Evolutionary conservation across 345 rosid genomes (phyloP).

Genomic region (Punica granatum): DNA sequence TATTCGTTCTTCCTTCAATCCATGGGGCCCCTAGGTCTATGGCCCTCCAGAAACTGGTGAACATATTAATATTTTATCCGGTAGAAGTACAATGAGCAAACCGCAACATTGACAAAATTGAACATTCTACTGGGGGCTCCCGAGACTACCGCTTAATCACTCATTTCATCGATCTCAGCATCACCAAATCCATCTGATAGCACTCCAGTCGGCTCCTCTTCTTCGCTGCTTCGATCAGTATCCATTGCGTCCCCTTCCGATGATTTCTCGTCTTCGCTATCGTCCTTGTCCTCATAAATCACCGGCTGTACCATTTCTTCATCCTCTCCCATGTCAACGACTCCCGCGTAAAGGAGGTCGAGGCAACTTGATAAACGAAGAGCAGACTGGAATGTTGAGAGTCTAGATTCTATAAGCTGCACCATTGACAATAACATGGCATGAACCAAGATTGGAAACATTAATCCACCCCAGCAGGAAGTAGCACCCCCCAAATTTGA

Average conservation of each 20-base stretch:
- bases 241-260: slow-evolving; percentile 59
- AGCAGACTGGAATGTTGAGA: slow-evolving; percentile 57
- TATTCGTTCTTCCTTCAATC: no score
- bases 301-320: slow-evolving; percentile 27
- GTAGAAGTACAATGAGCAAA: no score
- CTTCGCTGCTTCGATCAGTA: slow-evolving; percentile 23
- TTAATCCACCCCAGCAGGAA: background rate
- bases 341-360: slow-evolving; percentile 50
- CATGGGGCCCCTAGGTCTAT: no score
- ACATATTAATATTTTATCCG: no score
- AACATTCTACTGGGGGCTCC: background rate
- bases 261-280: slow-evolving; percentile 61
- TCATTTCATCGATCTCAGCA: slow-evolving; percentile 45
- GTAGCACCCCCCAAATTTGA: no score
- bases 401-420: slow-evolving; percentile 86
- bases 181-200: slow-evolving; percentile 23
- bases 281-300: slow-evolving; percentile 64
- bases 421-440: background rate
- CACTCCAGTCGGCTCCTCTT: slow-evolving; percentile 30
- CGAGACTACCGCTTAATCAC: slow-evolving; percentile 25
- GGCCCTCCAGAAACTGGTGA: no score
- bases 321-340: slow-evolving; percentile 50
- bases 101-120: no score
- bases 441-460: background rate
- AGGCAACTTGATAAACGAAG: slow-evolving; percentile 63